These are phyloP conservation scores for Ceratobasidium sp. DNA, from an alignment of 1,284 basidiomycete species.

Conservation along the genomic window DNA sequence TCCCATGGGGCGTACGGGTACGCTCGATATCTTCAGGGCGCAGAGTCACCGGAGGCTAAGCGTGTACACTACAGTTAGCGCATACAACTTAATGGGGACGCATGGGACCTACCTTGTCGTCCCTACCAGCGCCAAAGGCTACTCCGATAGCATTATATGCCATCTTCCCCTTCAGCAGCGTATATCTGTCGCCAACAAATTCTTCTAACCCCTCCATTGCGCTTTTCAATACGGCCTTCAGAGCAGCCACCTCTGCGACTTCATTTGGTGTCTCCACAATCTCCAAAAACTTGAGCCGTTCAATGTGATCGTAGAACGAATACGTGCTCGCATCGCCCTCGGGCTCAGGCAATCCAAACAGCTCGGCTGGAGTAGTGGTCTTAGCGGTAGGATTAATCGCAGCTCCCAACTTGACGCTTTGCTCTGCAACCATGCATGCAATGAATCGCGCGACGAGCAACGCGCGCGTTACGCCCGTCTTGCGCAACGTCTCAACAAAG, in stretches of 20 bases:
- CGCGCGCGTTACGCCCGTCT: constrained; percentile 55
- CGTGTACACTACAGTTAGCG: background rate
- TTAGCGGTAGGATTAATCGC: constrained; percentile 45
- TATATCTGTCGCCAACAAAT: constrained; percentile 66
- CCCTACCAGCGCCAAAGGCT: constrained; percentile 65
- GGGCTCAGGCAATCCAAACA: constrained; percentile 50
- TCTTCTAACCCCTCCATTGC: constrained; percentile 70
- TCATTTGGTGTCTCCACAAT: constrained; percentile 48
- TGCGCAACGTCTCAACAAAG: constrained; percentile 62
- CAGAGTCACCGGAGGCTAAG: constrained; percentile 53
- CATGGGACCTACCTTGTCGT: constrained; percentile 63
- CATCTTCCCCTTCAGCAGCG: constrained; percentile 70
- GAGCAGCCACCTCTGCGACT: constrained; percentile 59
- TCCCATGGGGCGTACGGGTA: constrained; percentile 75
- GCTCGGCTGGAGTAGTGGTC: constrained; percentile 48
- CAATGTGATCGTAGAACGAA: constrained; percentile 72
- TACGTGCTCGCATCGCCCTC: constrained; percentile 53
- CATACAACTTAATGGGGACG: background rate
- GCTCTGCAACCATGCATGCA: constrained; percentile 69
- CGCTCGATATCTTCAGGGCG: constrained; percentile 69
- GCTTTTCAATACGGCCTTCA: constrained; percentile 62
- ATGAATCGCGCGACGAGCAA: constrained; percentile 73
- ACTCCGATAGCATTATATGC: constrained; percentile 77
- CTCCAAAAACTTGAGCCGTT: constrained; percentile 71
- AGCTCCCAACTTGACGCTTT: constrained; percentile 61